Conservation (phyloP, 805 yeast species). For the Lipomyces yamadae region DNA sequence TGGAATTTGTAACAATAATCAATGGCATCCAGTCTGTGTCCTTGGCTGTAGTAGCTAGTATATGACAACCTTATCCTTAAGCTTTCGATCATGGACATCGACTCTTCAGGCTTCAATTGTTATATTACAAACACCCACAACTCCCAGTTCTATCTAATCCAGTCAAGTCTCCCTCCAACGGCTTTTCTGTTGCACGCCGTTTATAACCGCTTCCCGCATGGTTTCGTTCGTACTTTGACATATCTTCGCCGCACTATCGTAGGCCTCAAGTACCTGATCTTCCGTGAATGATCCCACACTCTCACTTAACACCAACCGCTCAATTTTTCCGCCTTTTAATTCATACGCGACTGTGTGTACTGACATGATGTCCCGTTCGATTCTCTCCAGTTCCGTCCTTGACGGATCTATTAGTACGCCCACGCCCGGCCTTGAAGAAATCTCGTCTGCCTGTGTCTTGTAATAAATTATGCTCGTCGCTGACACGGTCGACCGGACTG, state of each 20-base stretch:
- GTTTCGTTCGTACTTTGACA: constrained; percentile 53
- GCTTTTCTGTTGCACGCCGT: constrained; percentile 8
- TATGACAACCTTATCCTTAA: too few species aligned
- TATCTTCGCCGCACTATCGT: constrained; percentile 58
- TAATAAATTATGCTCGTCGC: constrained; percentile 23
- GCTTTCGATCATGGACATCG: too few species aligned
- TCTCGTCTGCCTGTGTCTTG: neutral
- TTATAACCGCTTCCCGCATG: constrained; percentile 54
- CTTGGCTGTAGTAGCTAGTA: too few species aligned
- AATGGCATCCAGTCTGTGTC: too few species aligned
- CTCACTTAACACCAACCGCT: constrained; percentile 68
- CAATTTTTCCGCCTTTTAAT: constrained; percentile 55
- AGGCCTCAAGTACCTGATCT: constrained; percentile 50
- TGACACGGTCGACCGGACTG: constrained; percentile 49
- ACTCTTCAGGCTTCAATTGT: neutral
- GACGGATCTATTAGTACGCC: constrained; percentile 55
- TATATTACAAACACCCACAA: neutral
- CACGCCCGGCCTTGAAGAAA: constrained; percentile 51
- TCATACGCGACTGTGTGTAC: constrained; percentile 70
- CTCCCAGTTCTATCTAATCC: neutral
- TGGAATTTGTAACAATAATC: too few species aligned
- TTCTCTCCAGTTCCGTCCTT: constrained; percentile 37
- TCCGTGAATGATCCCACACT: constrained; percentile 73
- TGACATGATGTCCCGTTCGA: constrained; percentile 46
- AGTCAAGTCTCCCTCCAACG: constrained; percentile 17